A percentile compares a stretch with the other conserved stretches of the same genome.
phyloP scores from a whole-genome alignment of 257 asterid species.

The Solanum habrochaites region DNA sequence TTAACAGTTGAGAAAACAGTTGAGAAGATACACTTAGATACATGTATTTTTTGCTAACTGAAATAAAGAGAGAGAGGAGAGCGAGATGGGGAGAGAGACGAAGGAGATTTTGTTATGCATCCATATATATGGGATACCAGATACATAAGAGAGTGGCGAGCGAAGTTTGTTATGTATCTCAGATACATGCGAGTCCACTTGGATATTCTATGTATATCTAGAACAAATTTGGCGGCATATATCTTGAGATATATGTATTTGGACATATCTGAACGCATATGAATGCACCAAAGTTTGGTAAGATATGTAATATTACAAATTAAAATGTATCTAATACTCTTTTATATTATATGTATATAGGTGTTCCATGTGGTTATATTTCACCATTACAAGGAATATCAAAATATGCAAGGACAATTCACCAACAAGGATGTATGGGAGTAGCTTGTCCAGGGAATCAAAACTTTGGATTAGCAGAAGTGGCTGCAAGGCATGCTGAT shows the following conservation, averaged over 20 bases:
- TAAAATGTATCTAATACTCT: background rate
- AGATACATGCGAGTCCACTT: background rate
- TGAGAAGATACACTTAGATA: background rate
- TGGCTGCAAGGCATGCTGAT: slow-evolving; percentile 53
- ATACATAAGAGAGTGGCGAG: background rate
- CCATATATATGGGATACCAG: background rate
- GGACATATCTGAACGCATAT: background rate
- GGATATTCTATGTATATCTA: background rate
- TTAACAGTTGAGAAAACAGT: background rate
- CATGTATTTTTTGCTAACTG: background rate
- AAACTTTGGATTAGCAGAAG: slow-evolving; percentile 55
- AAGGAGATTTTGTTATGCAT: background rate
- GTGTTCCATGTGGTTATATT: slow-evolving; percentile 58
- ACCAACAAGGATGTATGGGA: slow-evolving; percentile 39
- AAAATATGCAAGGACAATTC: slow-evolving; percentile 49
- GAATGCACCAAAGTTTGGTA: background rate
- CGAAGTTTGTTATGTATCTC: background rate
- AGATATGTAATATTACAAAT: no score
- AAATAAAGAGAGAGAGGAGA: background rate
- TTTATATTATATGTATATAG: slow-evolving; percentile 12
- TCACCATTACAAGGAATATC: slow-evolving; percentile 71
- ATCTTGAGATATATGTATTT: no score
- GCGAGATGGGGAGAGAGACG: no score
- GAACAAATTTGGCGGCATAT: background rate
- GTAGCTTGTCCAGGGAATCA: slow-evolving; percentile 35